Conservation (phyloP, 371 early-diverging fungal genomes). For the Mortierella sp. region DNA sequence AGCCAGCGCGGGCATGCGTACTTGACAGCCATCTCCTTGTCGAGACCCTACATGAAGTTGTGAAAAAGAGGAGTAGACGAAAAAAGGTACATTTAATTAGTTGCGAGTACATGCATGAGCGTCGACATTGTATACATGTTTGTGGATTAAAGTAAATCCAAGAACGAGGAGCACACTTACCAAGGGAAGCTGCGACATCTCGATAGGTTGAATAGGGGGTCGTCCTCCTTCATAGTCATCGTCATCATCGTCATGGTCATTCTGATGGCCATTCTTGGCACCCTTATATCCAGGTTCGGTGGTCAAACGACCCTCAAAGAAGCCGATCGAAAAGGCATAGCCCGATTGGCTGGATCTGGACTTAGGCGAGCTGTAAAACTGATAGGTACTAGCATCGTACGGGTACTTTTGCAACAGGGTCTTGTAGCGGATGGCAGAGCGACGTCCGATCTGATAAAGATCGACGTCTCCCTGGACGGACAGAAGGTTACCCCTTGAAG, state of each 20-base stretch:
- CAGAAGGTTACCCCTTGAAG: constrained; percentile 27
- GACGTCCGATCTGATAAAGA: constrained; percentile 49
- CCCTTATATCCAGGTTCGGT: constrained; percentile 14
- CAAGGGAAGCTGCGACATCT: constrained; percentile 29
- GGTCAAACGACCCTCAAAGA: constrained; percentile 32
- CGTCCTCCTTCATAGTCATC: too few relatives aligned
- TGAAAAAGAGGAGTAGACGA: background rate
- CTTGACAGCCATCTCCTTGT: constrained; percentile 50
- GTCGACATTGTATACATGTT: too few relatives aligned
- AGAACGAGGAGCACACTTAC: constrained; percentile 16
- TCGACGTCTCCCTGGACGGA: constrained; percentile 41
- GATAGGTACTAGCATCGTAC: constrained; percentile 41
- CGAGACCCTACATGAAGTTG: constrained; percentile 26
- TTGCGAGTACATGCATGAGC: too few relatives aligned
- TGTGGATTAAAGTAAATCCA: too few relatives aligned
- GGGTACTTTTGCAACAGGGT: constrained; percentile 36
- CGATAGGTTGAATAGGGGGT: constrained; percentile 35
- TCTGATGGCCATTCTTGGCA: background rate
- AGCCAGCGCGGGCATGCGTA: constrained; percentile 51
- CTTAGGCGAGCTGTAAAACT: constrained; percentile 31
- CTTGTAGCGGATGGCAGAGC: constrained; percentile 36
- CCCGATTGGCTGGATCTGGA: constrained; percentile 46
- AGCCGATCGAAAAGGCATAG: constrained; percentile 28
- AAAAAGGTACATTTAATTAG: background rate
- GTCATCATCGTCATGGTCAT: too few relatives aligned